Conservation (phyloP, 352 stramenopile species). For the Elongisporangium prolatum region DNA sequence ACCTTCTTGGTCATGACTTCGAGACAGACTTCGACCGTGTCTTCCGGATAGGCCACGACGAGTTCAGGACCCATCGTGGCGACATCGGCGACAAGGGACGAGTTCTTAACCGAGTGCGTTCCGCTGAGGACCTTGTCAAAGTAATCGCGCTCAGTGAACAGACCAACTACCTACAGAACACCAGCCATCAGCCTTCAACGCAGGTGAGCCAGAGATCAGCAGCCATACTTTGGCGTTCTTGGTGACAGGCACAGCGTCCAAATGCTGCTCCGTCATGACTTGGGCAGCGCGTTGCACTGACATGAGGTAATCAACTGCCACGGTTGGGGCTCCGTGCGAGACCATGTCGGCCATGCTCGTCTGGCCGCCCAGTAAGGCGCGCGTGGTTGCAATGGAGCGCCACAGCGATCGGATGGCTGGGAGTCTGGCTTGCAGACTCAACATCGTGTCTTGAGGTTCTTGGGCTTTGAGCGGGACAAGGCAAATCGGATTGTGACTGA, state of each 20-base stretch:
- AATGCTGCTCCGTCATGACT: conserved; percentile 30
- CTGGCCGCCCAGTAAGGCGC: conserved; percentile 3
- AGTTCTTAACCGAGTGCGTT: conserved; percentile 17
- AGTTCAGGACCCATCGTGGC: conserved; percentile 29
- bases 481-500: conserved; percentile 11
- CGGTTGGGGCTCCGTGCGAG: conserved; percentile 3
- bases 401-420: conserved; percentile 2
- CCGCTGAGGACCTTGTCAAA: conserved; percentile 37
- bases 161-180: conserved; percentile 20
- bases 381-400: conserved; percentile 8
- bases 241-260: conserved; percentile 27
- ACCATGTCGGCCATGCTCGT: conserved; percentile 10
- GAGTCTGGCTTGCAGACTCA: conserved; percentile 5
- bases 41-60: conserved; percentile 29
- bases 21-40: conserved; percentile 33
- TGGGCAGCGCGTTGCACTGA: conserved; percentile 24
- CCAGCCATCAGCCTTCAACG: neutral
- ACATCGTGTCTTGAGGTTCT: neutral
- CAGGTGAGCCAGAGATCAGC: neutral
- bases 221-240: conserved; percentile 23
- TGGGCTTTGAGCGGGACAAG: neutral
- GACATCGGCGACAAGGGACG: conserved; percentile 29
- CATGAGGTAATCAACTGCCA: conserved; percentile 27
- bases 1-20: conserved; percentile 35
- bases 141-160: conserved; percentile 45